Base-by-base conservation (phyloP, 1,139 yeast genomes). In the Lipomyces yarrowii region DNA sequence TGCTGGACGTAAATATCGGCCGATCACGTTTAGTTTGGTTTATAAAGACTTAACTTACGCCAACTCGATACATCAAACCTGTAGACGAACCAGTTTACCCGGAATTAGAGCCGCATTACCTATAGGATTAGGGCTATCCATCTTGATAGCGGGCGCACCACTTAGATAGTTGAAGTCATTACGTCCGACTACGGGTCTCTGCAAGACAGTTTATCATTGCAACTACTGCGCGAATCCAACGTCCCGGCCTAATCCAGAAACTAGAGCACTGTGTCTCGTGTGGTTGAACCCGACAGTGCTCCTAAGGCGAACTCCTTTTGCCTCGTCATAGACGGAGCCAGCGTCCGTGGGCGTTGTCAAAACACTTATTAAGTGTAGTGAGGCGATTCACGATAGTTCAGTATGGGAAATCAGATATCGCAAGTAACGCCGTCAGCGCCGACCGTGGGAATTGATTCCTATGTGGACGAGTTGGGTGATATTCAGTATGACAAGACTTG, bases 371-470 rank as follows among this genome's bases (percentile, higher is more conserved):
- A 15, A n/a, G 48, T 21, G 21, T 23, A 42, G 13, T 6, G 23
- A n/a, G 13, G 21, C 48, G 48, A n/a, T 42, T 42, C 48, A 42
- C n/a, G 8, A 18, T n/a, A 18, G n/a, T 42, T 42, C 48, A 42
- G 5, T 5, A 92, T 93, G 98, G 98, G 98, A 21, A 91, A 91
- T 26, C 89, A 90, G 76, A 80, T 93, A 71, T 92, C 98, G 3
- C 81, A 90, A 59, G 79, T 91, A 74, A 91, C 97, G 37, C 97
- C 97, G 6, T 87, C 94, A 15, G 92, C 98, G 2, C 93, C 96
- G 3, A 90, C 98, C 0, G 91, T 94, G 73, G 97, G 96, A 13
- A 83, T 92, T 4, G 92, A 96, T 42, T 93, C 98, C 0, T 94
- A 93, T 73, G 85, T 94, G 52, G 90, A 90, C 73, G 91, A 90